Evolutionary conservation across 805 yeast species (phyloP), one percentile per base, ranked within the genome.

Genomic region (Torulaspora delbrueckii): DNA sequence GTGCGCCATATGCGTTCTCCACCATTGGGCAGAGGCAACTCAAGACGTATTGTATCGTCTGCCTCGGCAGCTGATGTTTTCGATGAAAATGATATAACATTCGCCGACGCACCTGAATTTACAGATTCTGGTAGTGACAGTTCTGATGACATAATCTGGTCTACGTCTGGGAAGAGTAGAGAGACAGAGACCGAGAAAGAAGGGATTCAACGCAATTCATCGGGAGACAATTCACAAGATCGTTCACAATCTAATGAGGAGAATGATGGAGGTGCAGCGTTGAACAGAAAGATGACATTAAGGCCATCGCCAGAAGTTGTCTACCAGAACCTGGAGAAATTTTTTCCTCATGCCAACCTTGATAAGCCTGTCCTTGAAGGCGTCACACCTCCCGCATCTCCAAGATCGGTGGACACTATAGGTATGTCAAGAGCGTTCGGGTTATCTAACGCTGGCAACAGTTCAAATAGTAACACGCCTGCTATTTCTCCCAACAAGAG

Each of bases 271-370:
- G 33, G 34, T 7, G 37, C 10, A 12, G 28, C 28, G 2, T 19
- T 57, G 12, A 40, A 43, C 4, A 57, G 66, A 23, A 68, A 68
- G 45, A 79, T 82, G 87, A 81, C 84, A 6, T 83, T 93, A 12
- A 79, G 99, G 62, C 99, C 99, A 2, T 89, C 98, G 0, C 84
- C 96, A 1, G 98, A 91, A 59, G 95, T 86, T 34, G 84, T 93
- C 25, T 93, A 90, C 62, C 87, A 88, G 45, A 90, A 93, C 57
- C 75, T 93, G 51, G 99, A 93, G 55, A 78, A 79, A 58, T 93
- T 86, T 62, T 93, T 93, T 72, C 99, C 99, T 0, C 77, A 85
- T 56, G 82, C 97, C 0, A 91, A 91, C 65, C 74, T 93, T 49
- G 99, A 93, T 62, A 85, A 84, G 56, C 95, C 97, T 2, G 87